Evolutionary conservation across 1,284 basidiomycete species (phyloP), one percentile per base, ranked within the genome.

Genomic region (Singerocomus inundabilis): DNA sequence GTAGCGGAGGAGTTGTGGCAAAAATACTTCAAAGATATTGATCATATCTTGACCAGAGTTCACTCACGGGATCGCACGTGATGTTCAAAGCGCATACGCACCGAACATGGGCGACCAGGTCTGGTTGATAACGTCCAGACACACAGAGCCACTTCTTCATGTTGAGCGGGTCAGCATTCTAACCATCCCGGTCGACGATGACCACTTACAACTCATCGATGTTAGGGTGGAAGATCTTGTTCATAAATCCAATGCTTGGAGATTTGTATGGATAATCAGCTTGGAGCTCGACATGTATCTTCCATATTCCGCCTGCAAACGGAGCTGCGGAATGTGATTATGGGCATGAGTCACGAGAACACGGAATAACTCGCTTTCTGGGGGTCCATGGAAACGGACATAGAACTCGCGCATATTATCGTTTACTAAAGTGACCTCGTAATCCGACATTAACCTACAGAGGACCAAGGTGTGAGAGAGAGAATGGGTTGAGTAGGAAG

Each of bases 21-120:
- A 80, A 75, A 99, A 99, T 49, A 93, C 88, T 70, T 99, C 97
- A 63, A 99, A 99, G 62, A 99, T 98, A 70, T 99, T 99, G 76
- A 98, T 93, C 87, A 98, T 94, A 73, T 98, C 96, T 95, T 62
- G 39, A 35, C 25, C 25, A 32, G 36, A 16, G 42, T 45, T 58
- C 39, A 52, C 36, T 40, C 34, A 40, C 29, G 13, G 35, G 46
- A 44, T 51, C 36, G 28, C 29, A 54, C 54, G 15, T 38, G 30
- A 43, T 18, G 12, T 29, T 12, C 2, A 43, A 35, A 44, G 30
- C 24, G 13, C 25, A 45, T 33, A 69, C 69, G 51, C 68, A 93
- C 93, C 93, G 68, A 96, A 98, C 95, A 98, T 98, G 2, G 94
- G 95, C 30, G 94, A 97, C 95, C 94, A 98, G n/a, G 94, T 97